Base-by-base conservation (phyloP, 2,329 filamentous ascomycete species). In the Clarireedia monteithiana region DNA sequence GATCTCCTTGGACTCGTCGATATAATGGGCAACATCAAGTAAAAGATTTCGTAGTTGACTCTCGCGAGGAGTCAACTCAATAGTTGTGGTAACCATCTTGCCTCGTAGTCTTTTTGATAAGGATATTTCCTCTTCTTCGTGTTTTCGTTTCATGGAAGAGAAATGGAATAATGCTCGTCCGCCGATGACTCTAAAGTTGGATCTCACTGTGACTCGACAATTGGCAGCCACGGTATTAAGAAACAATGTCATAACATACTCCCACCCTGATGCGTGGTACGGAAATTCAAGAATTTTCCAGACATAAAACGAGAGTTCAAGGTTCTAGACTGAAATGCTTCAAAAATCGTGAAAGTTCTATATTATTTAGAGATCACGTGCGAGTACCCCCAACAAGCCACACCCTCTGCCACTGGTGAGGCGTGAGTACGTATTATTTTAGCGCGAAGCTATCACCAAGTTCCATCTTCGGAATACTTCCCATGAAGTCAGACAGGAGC, bases 1-100 rank as follows among this genome's bases (percentile, higher is more conserved):
- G 9, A 81, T 67, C 50, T 76, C 66, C 48, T 73, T 71, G 1
- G 73, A 67, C 30, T 70, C 65, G 63, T 88, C 80, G 59, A 91
- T 84, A 65, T 84, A 86, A 10, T 78, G 71, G 24, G 88, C 89
- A n/a, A 91, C 88, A 68, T 95, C 89, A 17, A 96, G 77, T 20
- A 97, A 79, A 12, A 96, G 79, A n/a, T 74, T 72, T 59, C 86
- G 85, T 40, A 96, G 78, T 61, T 84, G 85, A 42, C 77, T 73
- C 71, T 97, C 92, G 55, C 83, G 78, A 5, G 81, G 74, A 12
- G 81, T 91, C 59, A 96, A 82, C 44, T 75, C 68, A 34, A 86
- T 74, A 45, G 59, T 63, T 17, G 55, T 55, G 4, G 59, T 67
- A 14, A 59, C 58, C 63, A 67, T 62, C 6, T 44, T 53, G 10